A percentile compares a stretch with the other conserved stretches of the same genome.
Evolutionary conservation across 805 yeast genomes (phyloP).

Genomic region (Kurtzmaniella fragi): DNA sequence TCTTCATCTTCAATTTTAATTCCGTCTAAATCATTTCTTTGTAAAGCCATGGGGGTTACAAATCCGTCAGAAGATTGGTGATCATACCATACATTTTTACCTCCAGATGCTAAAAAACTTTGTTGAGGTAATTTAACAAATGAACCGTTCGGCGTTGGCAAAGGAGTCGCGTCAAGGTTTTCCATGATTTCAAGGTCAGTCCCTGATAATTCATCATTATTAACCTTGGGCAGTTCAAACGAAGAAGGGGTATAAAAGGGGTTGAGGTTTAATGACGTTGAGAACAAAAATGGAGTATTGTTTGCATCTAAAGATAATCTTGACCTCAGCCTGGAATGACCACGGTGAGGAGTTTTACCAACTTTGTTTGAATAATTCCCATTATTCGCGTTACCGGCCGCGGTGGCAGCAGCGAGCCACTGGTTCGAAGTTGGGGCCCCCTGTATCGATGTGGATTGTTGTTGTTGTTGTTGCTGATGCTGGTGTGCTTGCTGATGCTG

Average conservation of each 20-base stretch:
- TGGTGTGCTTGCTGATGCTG: not conserved
- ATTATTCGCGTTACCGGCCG: conserved; percentile 1
- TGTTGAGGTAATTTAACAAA: conserved; percentile 3
- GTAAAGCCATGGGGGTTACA: conserved; percentile 10
- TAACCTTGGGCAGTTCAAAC: conserved; percentile 19
- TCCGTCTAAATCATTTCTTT: conserved; percentile 25
- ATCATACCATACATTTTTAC: not conserved
- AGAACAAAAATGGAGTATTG: conserved; percentile 10
- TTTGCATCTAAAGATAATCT: conserved; percentile 33
- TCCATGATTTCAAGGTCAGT: conserved; percentile 13
- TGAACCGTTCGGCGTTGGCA: conserved; percentile 13
- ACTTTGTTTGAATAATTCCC: conserved; percentile 17
- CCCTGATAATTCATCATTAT: conserved; percentile 11
- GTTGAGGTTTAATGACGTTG: conserved; percentile 11
- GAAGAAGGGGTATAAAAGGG: conserved; percentile 27
- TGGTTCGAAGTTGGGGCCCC: not conserved
- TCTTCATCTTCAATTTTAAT: conserved; percentile 35
- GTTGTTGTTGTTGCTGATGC: not conserved
- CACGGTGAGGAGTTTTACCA: conserved; percentile 33
- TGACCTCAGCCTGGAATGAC: conserved; percentile 33
- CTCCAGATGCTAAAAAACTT: not conserved
- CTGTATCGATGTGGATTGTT: too few relatives aligned
- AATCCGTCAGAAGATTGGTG: conserved; percentile 2
- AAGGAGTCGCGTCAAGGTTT: conserved; percentile 17
- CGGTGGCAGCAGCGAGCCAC: too few relatives aligned